Conservation (phyloP, 1,284 basidiomycete genomes). For the Kwoniella shivajii region DNA sequence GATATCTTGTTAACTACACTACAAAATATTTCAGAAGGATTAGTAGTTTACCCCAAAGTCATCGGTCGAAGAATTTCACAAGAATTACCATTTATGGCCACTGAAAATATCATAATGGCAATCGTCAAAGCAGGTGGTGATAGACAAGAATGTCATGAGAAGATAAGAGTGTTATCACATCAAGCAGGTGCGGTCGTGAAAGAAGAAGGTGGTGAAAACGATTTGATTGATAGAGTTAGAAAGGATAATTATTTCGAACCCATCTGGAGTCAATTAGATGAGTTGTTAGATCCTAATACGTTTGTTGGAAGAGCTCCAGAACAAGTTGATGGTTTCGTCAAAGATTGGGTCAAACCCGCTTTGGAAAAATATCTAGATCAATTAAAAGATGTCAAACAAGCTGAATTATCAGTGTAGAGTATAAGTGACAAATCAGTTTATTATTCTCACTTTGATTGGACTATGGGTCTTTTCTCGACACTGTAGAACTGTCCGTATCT, state of each 20-base stretch:
- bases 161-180: slow-evolving; percentile 93
- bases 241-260: slow-evolving; percentile 67
- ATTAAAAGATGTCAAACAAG: slow-evolving; percentile 64
- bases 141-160: slow-evolving; percentile 94
- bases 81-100: slow-evolving; percentile 99
- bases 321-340: slow-evolving; percentile 87
- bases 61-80: slow-evolving; percentile 88
- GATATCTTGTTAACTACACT: slow-evolving; percentile 95
- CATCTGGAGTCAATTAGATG: slow-evolving; percentile 58
- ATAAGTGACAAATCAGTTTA: background rate
- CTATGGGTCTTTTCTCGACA: too few species aligned
- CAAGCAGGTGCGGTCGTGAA: slow-evolving; percentile 95
- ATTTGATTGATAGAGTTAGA: slow-evolving; percentile 85
- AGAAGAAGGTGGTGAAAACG: slow-evolving; percentile 91
- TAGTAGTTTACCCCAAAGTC: slow-evolving; percentile 96
- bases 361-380: slow-evolving; percentile 66
- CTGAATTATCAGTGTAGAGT: slow-evolving; percentile 59
- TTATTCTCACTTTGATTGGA: background rate
- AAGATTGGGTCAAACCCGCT: slow-evolving; percentile 87
- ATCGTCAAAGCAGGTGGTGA: slow-evolving; percentile 94
- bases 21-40: slow-evolving; percentile 94
- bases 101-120: slow-evolving; percentile 99
- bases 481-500: too few species aligned
- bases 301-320: slow-evolving; percentile 90
- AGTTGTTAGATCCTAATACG: slow-evolving; percentile 71